These are phyloP conservation scores for Gossypium anomalum DNA, from an alignment of 345 rosid genomes.

Conservation along the genomic window DNA sequence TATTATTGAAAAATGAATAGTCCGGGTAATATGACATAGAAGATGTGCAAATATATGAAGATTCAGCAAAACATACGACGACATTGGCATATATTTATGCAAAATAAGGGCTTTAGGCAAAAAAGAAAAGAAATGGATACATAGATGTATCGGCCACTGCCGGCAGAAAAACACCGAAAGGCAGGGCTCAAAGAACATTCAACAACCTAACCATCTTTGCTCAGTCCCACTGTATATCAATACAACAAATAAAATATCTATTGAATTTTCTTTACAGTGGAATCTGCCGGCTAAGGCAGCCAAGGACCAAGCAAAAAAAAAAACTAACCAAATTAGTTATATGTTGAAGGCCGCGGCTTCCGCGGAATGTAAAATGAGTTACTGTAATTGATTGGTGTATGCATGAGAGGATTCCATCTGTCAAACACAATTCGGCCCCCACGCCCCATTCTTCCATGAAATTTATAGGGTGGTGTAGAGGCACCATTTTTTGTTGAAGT, in stretches of 20 bases:
- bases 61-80: no score
- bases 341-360: slow-evolving; percentile 48
- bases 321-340: slow-evolving; percentile 25
- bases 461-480: slow-evolving; percentile 38
- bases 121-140: background rate
- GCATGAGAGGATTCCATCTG: slow-evolving; percentile 90
- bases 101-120: background rate
- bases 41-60: no score
- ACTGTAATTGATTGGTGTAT: slow-evolving; percentile 57
- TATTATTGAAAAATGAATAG: no score
- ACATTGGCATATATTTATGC: background rate
- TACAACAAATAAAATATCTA: slow-evolving; percentile 11
- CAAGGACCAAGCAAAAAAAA: background rate
- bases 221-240: slow-evolving; percentile 7
- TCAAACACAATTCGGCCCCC: slow-evolving; percentile 93
- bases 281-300: background rate
- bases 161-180: background rate
- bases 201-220: background rate
- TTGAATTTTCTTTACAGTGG: slow-evolving; percentile 5
- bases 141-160: background rate
- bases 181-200: slow-evolving; percentile 1
- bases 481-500: slow-evolving; percentile 36
- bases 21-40: no score
- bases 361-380: slow-evolving; percentile 64
- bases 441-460: slow-evolving; percentile 89